These are phyloP conservation scores for Saxophila tyrrhenica DNA, from an alignment of 495 filamentous ascomycete species.

Conservation along the genomic window DNA sequence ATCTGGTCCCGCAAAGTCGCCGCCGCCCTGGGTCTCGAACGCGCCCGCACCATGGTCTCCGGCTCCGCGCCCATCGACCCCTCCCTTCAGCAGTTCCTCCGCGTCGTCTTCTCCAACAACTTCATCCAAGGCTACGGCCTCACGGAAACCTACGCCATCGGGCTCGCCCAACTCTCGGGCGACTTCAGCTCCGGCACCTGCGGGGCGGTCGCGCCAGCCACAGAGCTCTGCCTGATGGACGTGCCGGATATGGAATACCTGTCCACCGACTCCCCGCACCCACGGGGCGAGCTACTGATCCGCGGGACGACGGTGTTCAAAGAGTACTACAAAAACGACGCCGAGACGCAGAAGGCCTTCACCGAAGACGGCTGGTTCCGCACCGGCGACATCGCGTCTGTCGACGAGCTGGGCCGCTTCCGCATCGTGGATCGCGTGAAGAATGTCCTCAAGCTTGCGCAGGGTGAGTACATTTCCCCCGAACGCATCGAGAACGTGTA, in stretches of 20 bases:
- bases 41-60: conserved; percentile 61
- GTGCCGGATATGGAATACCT: conserved; percentile 95
- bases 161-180: conserved; percentile 50
- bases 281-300: conserved; percentile 81
- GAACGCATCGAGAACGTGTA: conserved; percentile 94
- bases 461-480: conserved; percentile 96
- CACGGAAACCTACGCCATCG: conserved; percentile 85
- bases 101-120: conserved; percentile 65
- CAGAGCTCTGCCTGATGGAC: conserved; percentile 73
- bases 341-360: conserved; percentile 72
- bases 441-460: conserved; percentile 95
- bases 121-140: conserved; percentile 88
- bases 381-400: conserved; percentile 77
- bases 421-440: conserved; percentile 92
- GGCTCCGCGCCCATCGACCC: conserved; percentile 90
- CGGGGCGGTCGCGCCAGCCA: conserved; percentile 51
- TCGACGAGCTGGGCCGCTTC: conserved; percentile 80
- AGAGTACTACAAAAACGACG: conserved; percentile 80
- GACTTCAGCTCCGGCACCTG: conserved; percentile 76
- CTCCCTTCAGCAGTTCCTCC: conserved; percentile 75
- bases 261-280: conserved; percentile 79
- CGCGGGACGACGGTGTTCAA: conserved; percentile 66
- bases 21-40: conserved; percentile 69
- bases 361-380: conserved; percentile 92
- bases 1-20: conserved; percentile 86